These are phyloP conservation scores for Penicillium coprophilum DNA, from an alignment of 495 filamentous ascomycete genomes.

Conservation along the genomic window DNA sequence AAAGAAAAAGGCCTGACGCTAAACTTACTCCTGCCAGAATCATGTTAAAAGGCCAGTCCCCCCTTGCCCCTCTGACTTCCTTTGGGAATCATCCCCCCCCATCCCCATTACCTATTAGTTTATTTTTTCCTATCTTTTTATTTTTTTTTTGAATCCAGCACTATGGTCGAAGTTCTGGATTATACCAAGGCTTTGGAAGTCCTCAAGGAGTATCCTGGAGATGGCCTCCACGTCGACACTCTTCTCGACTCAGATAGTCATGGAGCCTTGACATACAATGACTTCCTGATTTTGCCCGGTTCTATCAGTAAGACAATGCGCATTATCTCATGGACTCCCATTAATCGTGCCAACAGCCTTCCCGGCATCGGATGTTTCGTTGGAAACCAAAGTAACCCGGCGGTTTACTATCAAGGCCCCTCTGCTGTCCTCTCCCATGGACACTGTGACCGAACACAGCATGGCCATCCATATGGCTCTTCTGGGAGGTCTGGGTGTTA, in stretches of 20 bases:
- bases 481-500: conserved; percentile 91
- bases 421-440: conserved; percentile 96
- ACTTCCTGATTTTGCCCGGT: conserved; percentile 66
- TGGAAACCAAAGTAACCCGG: conserved; percentile 91
- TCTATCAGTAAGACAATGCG: conserved; percentile 56
- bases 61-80: too few relatives aligned
- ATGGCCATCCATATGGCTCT: conserved; percentile 99
- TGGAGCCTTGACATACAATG: conserved; percentile 87
- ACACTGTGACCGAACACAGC: conserved; percentile 97
- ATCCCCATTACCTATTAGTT: too few relatives aligned
- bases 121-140: too few relatives aligned
- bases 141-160: too few relatives aligned
- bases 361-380: conserved; percentile 80
- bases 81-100: too few relatives aligned
- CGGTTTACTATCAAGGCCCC: conserved; percentile 91
- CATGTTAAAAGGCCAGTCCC: too few relatives aligned
- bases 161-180: conserved; percentile 31
- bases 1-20: too few relatives aligned
- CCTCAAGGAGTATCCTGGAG: conserved; percentile 68
- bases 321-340: not conserved
- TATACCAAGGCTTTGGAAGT: conserved; percentile 71
- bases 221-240: conserved; percentile 81
- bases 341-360: conserved; percentile 56
- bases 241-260: conserved; percentile 82
- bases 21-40: too few relatives aligned